phyloP scores from a whole-genome alignment of 768 basidiomycete species.

The Exsudoporus frostii region DNA sequence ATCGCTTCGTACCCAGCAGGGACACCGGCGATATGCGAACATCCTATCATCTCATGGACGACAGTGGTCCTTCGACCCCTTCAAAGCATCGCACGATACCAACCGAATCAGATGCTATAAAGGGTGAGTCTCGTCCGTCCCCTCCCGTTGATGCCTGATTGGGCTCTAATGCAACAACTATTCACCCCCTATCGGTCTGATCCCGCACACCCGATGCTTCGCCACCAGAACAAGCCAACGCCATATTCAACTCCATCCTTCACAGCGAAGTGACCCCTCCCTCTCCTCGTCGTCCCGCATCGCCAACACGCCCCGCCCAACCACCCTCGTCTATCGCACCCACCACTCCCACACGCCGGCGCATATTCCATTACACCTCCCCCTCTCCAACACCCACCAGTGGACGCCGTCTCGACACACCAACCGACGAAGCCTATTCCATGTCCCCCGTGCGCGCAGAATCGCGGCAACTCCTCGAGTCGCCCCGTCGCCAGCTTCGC shows the following conservation, averaged over 20 bases:
- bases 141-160: not conserved
- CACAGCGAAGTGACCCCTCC: slow-evolving; percentile 77
- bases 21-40: slow-evolving; percentile 60
- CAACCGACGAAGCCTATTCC: slow-evolving; percentile 85
- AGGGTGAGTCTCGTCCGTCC: slow-evolving; percentile 44
- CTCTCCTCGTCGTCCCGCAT: slow-evolving; percentile 58
- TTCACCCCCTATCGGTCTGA: slow-evolving; percentile 17
- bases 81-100: slow-evolving; percentile 63
- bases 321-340: slow-evolving; percentile 39
- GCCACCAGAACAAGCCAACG: slow-evolving; percentile 73
- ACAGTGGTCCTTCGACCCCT: slow-evolving; percentile 53
- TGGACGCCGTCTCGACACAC: slow-evolving; percentile 65
- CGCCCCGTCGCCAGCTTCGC: slow-evolving; percentile 76
- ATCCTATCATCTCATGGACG: slow-evolving; percentile 58
- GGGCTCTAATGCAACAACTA: slow-evolving; percentile 3
- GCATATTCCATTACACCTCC: slow-evolving; percentile 67
- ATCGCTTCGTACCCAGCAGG: slow-evolving; percentile 63
- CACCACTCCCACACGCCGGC: slow-evolving; percentile 47
- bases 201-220: slow-evolving; percentile 8
- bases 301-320: slow-evolving; percentile 50
- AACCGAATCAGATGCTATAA: slow-evolving; percentile 71
- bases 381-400: slow-evolving; percentile 52
- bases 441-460: slow-evolving; percentile 86
- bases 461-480: slow-evolving; percentile 78
- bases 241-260: slow-evolving; percentile 73